Percentiles rank a stretch among this genome's conserved stretches.
phyloP scores from a whole-genome alignment of 208 protist species.

The Acanthamoeba sp. region DNA sequence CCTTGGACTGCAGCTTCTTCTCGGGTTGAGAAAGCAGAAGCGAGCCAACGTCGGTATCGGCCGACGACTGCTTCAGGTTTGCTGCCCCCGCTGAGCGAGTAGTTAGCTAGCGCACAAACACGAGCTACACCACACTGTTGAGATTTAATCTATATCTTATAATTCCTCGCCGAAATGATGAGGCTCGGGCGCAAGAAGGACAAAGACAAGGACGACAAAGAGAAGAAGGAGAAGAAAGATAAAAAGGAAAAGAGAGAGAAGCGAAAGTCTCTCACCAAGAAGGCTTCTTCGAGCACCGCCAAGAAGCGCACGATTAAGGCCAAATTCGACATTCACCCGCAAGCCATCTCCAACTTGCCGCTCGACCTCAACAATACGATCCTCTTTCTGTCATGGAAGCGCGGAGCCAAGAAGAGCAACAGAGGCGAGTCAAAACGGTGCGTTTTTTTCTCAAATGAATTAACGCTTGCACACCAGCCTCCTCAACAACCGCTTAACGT shows the following conservation, averaged over 20 bases:
- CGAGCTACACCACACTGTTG: too few species aligned
- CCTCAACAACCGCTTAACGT: neutral
- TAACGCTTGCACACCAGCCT: neutral
- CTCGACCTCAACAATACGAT: conserved; percentile 23
- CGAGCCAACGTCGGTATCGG: too few species aligned
- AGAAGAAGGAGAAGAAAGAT: neutral
- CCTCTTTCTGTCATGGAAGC: conserved; percentile 56
- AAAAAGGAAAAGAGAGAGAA: conserved; percentile 45
- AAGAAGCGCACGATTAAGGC: conserved; percentile 61
- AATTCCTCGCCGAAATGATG: neutral
- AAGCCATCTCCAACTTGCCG: conserved; percentile 32
- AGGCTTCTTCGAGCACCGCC: neutral
- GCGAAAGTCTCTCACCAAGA: neutral
- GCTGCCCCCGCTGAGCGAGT: too few species aligned
- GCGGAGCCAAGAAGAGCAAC: conserved; percentile 63
- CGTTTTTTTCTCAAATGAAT: neutral
- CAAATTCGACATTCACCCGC: conserved; percentile 14
- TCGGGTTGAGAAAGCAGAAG: too few species aligned
- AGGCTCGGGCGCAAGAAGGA: conserved; percentile 38
- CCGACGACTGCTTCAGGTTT: too few species aligned
- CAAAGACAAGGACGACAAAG: conserved; percentile 47
- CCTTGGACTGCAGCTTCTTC: too few species aligned
- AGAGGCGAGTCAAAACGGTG: conserved; percentile 31
- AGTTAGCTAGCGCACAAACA: too few species aligned
- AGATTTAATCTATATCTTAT: too few species aligned